phyloP scores from a whole-genome alignment of 78 protist species.

The Tieghemostelium lacteum region DNA sequence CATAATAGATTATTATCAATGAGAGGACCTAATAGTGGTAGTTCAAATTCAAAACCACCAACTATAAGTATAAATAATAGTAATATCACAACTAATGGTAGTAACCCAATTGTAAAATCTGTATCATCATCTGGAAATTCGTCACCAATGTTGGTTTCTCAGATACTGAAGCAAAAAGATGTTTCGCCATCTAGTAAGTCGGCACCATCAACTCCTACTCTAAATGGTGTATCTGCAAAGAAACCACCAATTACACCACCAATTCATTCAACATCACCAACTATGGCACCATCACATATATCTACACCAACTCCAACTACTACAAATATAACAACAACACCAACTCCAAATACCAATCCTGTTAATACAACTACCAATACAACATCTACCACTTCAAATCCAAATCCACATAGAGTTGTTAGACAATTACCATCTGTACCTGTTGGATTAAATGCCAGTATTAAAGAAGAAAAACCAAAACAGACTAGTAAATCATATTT shows the following conservation, averaged over 20 bases:
- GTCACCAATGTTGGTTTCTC: neutral
- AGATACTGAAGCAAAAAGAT: neutral
- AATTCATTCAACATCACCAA: neutral
- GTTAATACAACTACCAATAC: neutral
- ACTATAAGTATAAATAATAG: neutral
- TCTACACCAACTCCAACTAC: slow-evolving; percentile 4
- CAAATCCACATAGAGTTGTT: neutral
- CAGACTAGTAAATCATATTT: neutral
- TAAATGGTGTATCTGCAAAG: neutral
- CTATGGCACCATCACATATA: neutral
- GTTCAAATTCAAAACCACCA: neutral
- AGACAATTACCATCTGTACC: neutral
- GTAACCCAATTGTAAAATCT: neutral
- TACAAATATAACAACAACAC: neutral
- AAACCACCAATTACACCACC: neutral
- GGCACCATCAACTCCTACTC: no score
- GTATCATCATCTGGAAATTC: neutral
- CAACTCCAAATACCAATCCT: neutral
- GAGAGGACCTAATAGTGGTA: neutral
- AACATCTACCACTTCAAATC: neutral
- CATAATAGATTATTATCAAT: slow-evolving; percentile 27
- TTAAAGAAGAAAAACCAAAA: neutral
- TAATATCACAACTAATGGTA: neutral
- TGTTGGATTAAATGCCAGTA: neutral
- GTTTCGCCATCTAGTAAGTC: no score